Base-by-base conservation (phyloP, 1,284 basidiomycete genomes). In the Cystobasidium sp. region DNA sequence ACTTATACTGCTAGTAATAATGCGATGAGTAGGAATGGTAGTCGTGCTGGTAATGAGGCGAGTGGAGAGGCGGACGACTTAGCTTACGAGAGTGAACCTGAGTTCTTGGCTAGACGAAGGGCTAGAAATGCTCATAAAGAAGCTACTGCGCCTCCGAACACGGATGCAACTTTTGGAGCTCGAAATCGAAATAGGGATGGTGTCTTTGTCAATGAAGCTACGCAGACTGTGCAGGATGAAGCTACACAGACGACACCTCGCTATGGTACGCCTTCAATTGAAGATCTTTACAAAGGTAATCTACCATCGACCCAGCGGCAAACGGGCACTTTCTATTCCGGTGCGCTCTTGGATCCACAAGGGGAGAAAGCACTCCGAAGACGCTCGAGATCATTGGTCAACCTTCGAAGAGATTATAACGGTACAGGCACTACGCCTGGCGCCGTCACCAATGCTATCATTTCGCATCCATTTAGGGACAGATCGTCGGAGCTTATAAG, bases 11-110 rank as follows among this genome's bases (percentile, higher is more conserved):
- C 61, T 22, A 31, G 16, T 12, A 63, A 16, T 47, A 41, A 44
- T n/a, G 24, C 20, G 44, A 20, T 6, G 16, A 64, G 22, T 44
- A 24, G 41, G 12, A 49, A 31, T 62, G 58, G 20, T 6, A 24
- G 39, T 41, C 47, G 51, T 41, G 24, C 18, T 3, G 49, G 51
- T 14, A 18, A 5, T 37, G 31, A 14, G 55, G 14, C 16, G 7
- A 37, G 6, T 31, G 9, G 24, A 52, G 51, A 31, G 39, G 41
- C 64, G 31, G 64, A 66, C 16, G 64, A 66, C 46, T n/a, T 53
- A 31, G 41, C 44, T 8, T 71, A 71, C n/a, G 69, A 71, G 20
- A 71, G 69, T 51, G 69, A 71, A 51, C 69, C 69, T 18, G 69
- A 71, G 31, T 61, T 37, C 41, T 12, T 63, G 7, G 46, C 69